Percentiles rank a stretch among this genome's conserved stretches.
These are phyloP conservation scores for Quercus lobata DNA, from an alignment of 331 rosid species.

Conservation along the genomic window DNA sequence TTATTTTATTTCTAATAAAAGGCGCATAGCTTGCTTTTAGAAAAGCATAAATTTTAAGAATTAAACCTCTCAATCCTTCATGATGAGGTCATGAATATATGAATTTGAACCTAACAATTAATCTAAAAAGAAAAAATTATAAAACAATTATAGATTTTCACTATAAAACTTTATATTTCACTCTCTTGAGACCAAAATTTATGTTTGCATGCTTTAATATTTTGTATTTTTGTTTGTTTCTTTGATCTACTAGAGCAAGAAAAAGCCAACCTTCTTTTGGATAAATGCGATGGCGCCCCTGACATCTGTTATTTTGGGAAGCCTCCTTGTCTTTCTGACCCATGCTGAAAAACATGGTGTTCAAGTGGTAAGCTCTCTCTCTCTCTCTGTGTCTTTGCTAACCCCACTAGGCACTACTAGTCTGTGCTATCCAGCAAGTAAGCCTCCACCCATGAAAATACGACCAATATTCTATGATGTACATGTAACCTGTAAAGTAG, in stretches of 20 bases:
- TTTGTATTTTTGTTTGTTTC: not conserved
- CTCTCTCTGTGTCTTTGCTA: not conserved
- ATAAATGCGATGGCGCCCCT: slow-evolving; percentile 53
- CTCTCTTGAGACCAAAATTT: not conserved
- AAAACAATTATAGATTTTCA: not conserved
- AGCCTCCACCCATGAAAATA: not conserved
- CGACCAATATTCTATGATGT: no score
- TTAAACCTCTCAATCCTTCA: not conserved
- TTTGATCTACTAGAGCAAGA: slow-evolving; percentile 40
- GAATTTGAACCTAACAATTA: not conserved
- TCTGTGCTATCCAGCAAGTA: not conserved
- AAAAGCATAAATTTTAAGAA: not conserved
- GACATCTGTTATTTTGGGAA: slow-evolving; percentile 38
- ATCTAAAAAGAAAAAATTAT: not conserved
- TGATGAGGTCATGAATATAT: not conserved
- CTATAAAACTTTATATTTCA: not conserved
- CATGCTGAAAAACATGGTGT: slow-evolving; percentile 54
- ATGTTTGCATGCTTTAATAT: not conserved
- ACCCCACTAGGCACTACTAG: no score
- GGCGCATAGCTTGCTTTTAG: not conserved
- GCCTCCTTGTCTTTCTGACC: slow-evolving; percentile 41
- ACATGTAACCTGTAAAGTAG: no score
- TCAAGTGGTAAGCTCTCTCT: slow-evolving; percentile 39
- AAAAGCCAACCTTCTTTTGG: slow-evolving; percentile 45
- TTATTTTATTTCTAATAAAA: not conserved